Evolutionary conservation across 352 stramenopile genomes (phyloP), one percentile per base, ranked within the genome.

Genomic region (Phytophthora syringae): DNA sequence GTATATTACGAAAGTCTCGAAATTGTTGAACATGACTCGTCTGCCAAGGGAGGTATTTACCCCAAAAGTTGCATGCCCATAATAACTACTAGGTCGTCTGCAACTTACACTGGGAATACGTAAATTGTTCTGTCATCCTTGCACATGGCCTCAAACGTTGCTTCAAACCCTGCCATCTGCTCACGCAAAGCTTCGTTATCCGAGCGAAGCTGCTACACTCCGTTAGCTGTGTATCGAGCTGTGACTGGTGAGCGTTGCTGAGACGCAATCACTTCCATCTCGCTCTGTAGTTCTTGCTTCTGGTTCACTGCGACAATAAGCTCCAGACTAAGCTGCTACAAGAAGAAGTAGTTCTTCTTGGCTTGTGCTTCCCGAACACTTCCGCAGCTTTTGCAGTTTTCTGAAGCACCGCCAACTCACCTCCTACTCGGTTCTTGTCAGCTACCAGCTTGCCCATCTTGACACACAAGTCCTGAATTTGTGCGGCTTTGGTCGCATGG

Each of bases 341-440:
- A n/a, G n/a, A n/a, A n/a, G n/a, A n/a, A n/a, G n/a, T 92, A 79
- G 28, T 82, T 87, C 60, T 88, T 90, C 53, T 84, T 85, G 1
- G 34, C 57, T n/a, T 90, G 76, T 6, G 67, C 48, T 5, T 76
- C 52, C 3, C 68, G 52, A 28, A 51, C 44, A 15, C 64, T 55
- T 86, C 78, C 1, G 76, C 25, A 39, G 71, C 44, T 20, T 72
- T 50, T 7, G 58, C 57, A 18, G 77, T 62, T 5, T 73, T 67
- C 88, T n/a, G n/a, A n/a, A n/a, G n/a, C n/a, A n/a, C n/a, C n/a
- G n/a, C n/a, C n/a, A n/a, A n/a, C n/a, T n/a, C 74, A 27, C 76
- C 67, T 15, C 52, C 48, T 0, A 85, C 39, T 20, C 49, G 50
- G 5, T 64, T 37, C 28, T 91, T 89, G 10, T 84, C 80, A 7